Base-by-base conservation (phyloP, 768 basidiomycete genomes). In the Pleurotus salmoneostramineus region DNA sequence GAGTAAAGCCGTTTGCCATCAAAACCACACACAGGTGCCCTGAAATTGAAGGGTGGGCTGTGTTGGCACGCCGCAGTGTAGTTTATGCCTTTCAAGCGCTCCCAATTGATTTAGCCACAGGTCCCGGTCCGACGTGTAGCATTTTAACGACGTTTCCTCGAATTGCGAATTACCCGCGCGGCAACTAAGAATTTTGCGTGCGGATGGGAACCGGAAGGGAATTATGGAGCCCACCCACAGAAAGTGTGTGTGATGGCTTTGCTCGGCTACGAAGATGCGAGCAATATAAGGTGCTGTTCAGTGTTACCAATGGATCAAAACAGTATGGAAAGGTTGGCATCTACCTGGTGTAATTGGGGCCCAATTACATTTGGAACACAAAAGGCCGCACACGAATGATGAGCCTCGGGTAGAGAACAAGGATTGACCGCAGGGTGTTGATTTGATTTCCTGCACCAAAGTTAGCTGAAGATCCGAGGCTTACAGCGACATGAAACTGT, bases 221-320 rank as follows among this genome's bases (percentile, higher is more conserved):
- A 27, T 27, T 27, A 27, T 27, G 21, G 21, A 27, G 21, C 21
- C 21, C 21, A 27, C 21, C 21, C 21, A 27, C 21, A 27, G 21
- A 27, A 27, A 27, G 21, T 27, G 21, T 27, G 21, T 27, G 21
- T 27, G 21, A 27, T 27, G 21, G 21, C 21, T 27, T 27, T 27
- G 21, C 21, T 27, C 21, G 21, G 21, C 21, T 27, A 27, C 21
- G 21, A 27, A 27, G 21, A 27, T 27, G 21, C 21, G 21, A 27
- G 21, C 21, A 3, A 27, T 27, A 27, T 27, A 27, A 27, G 21
- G 21, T 27, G 15, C 44, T 45, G 44, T 45, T 45, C 44, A 37
- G 50, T 51, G 50, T 51, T 51, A 51, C 35, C 50, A 27, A 51
- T 33, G 34, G n/a, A 51, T 51, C 50, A 51, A 35, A 35, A 35